These are phyloP conservation scores for Polyplosphaeria fusca DNA, from an alignment of 495 filamentous ascomycete species.

Conservation along the genomic window DNA sequence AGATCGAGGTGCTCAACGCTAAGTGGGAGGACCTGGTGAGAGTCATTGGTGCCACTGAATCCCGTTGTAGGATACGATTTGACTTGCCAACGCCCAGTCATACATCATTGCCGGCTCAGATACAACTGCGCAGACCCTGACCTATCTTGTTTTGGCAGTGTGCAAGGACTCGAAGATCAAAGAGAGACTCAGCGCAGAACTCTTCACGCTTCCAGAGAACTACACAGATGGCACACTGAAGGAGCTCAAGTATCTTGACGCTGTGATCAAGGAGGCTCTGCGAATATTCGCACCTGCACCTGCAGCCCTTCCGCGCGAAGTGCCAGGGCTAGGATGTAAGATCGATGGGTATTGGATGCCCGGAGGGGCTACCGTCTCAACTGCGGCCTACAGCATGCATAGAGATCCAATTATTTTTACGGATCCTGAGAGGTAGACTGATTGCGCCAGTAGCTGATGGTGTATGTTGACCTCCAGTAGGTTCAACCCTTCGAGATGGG, in stretches of 20 bases:
- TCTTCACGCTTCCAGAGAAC: background rate
- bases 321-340: conserved; percentile 1
- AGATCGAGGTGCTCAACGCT: conserved; percentile 56
- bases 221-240: background rate
- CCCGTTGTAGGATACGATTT: conserved; percentile 56
- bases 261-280: conserved; percentile 10
- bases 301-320: background rate
- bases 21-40: conserved; percentile 54
- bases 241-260: conserved; percentile 8
- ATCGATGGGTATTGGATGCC: conserved; percentile 5
- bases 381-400: background rate
- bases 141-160: background rate
- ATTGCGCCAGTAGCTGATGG: no score
- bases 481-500: no score
- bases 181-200: background rate
- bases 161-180: background rate
- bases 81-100: background rate
- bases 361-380: background rate
- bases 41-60: conserved; percentile 75
- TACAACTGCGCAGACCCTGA: background rate
- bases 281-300: conserved; percentile 13
- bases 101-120: background rate
- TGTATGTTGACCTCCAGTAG: no score
- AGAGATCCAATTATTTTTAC: no score
- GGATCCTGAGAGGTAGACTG: no score